These are phyloP conservation scores for Vickermania spadyakhi DNA, from an alignment of 208 protist species.

Conservation along the genomic window DNA sequence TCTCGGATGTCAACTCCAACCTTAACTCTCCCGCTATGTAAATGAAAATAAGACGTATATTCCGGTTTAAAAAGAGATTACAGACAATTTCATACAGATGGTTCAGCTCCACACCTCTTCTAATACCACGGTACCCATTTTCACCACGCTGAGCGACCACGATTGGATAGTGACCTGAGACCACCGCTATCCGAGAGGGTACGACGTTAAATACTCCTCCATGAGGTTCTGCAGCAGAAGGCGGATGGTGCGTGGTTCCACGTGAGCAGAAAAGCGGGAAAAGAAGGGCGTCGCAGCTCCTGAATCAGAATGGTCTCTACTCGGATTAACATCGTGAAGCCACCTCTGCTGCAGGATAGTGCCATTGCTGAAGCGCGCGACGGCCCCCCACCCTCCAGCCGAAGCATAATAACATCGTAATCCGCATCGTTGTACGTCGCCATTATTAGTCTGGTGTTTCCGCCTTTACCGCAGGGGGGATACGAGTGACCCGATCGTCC, in stretches of 20 bases:
- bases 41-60: neutral
- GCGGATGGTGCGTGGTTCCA: neutral
- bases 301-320: neutral
- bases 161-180: neutral
- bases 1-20: neutral
- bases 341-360: neutral
- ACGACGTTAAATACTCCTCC: neutral
- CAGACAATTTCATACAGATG: neutral
- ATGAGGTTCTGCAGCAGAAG: neutral
- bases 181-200: neutral
- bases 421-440: neutral
- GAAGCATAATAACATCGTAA: neutral
- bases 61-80: neutral
- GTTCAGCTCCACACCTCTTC: neutral
- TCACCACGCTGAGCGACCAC: neutral
- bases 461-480: too few relatives aligned
- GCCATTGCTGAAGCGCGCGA: neutral
- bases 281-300: neutral
- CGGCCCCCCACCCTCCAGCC: neutral
- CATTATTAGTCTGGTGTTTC: too few relatives aligned
- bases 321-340: neutral
- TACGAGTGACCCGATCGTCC: too few relatives aligned
- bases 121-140: neutral
- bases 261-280: neutral
- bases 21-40: neutral